phyloP scores from a whole-genome alignment of 192 early-diverging fungal genomes.

The Glomus cerebriforme region DNA sequence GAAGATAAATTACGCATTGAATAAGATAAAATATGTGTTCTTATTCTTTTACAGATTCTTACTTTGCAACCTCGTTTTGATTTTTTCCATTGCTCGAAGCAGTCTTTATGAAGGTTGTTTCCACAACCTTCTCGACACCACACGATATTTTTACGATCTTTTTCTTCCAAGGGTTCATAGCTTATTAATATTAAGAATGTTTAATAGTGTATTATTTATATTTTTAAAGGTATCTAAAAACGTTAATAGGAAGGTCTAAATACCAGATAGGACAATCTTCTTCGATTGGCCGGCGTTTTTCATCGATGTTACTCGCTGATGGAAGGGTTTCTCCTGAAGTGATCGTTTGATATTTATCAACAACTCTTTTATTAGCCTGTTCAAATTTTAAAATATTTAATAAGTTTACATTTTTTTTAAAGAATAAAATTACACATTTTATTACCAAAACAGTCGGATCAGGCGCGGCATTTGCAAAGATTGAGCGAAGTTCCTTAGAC shows the following conservation, averaged over 20 bases:
- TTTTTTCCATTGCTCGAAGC: neutral
- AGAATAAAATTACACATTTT: neutral
- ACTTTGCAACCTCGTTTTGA: neutral
- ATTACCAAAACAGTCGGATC: neutral
- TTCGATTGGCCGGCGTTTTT: slow-evolving; percentile 1
- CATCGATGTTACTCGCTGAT: neutral
- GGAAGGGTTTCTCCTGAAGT: neutral
- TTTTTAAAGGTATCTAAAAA: neutral
- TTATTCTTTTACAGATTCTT: no score
- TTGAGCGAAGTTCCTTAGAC: neutral
- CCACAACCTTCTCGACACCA: slow-evolving; percentile 4
- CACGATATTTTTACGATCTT: neutral
- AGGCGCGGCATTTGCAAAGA: slow-evolving; percentile 13
- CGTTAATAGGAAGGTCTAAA: neutral
- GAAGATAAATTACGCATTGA: neutral
- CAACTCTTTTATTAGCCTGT: neutral
- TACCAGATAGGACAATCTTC: slow-evolving; percentile 11
- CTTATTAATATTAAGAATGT: neutral
- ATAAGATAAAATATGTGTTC: no score
- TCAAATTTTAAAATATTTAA: no score
- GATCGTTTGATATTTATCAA: neutral
- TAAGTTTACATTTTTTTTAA: neutral
- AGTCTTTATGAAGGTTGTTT: slow-evolving; percentile 13
- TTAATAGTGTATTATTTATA: neutral
- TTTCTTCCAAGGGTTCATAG: neutral